Evolutionary conservation across 106 monocot species (phyloP).

Genomic region (Ottelia alismoides): DNA sequence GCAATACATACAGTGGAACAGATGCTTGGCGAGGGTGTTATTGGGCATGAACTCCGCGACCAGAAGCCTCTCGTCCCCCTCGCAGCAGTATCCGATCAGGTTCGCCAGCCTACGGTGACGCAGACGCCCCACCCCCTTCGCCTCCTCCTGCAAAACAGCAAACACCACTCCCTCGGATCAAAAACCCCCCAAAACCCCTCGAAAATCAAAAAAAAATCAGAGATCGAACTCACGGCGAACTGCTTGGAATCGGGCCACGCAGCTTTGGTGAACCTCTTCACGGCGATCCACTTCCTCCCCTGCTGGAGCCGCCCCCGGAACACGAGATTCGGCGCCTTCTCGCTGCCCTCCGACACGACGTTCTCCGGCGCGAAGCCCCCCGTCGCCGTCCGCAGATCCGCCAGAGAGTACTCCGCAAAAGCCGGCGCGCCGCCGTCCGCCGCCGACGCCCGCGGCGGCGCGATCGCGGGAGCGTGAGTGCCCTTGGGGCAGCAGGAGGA

Average conservation of each 20-base stretch:
- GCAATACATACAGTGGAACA: conserved; percentile 22
- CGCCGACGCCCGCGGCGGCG: neutral
- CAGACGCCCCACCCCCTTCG: conserved; percentile 40
- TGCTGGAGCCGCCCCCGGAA: conserved; percentile 50
- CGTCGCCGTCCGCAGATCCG: conserved; percentile 50
- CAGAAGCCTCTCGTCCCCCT: conserved; percentile 42
- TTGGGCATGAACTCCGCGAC: conserved; percentile 55
- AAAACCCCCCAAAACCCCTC: neutral
- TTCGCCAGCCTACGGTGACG: conserved; percentile 38
- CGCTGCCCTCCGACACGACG: conserved; percentile 80
- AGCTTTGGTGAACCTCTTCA: conserved; percentile 73
- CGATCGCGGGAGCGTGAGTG: conserved; percentile 23
- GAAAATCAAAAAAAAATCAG: neutral
- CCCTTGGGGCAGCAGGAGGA: conserved; percentile 11
- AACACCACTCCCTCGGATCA: neutral
- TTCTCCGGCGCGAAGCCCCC: conserved; percentile 37
- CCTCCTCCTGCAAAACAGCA: conserved; percentile 39
- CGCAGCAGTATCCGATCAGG: conserved; percentile 55
- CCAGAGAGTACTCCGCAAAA: conserved; percentile 45
- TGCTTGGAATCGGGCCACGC: conserved; percentile 86
- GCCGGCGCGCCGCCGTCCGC: conserved; percentile 33
- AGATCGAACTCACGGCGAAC: conserved; percentile 35
- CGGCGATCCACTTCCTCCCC: conserved; percentile 52
- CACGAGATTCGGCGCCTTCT: conserved; percentile 72
- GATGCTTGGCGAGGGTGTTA: conserved; percentile 57